Evolutionary conservation across 148 eudicot genomes (phyloP).

Genomic region (Selenicereus undatus): DNA sequence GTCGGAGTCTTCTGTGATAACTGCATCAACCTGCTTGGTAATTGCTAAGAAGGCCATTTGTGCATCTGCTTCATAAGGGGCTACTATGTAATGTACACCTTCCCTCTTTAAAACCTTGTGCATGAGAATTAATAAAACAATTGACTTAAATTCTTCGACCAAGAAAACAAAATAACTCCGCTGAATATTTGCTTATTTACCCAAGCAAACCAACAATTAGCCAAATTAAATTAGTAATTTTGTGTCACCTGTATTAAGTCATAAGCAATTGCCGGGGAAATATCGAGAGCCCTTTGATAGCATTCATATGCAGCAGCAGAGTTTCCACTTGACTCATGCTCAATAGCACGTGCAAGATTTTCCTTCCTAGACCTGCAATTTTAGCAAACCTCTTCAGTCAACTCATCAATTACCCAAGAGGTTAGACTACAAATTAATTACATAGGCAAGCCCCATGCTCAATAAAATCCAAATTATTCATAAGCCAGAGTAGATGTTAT

Average conservation of each 20-base stretch:
- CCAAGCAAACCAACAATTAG: background rate
- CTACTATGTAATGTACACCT: constrained; percentile 68
- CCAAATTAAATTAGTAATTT: background rate
- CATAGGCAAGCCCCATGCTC: background rate
- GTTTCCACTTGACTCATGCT: constrained; percentile 90
- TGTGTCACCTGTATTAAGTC: constrained; percentile 75
- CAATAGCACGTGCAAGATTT: constrained; percentile 84
- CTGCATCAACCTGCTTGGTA: constrained; percentile 83
- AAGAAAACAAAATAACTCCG: background rate
- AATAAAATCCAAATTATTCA: background rate
- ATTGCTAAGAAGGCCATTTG: constrained; percentile 92
- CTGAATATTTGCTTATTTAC: background rate
- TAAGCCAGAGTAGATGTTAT: background rate
- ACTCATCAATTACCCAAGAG: background rate
- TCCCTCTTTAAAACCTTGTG: constrained; percentile 76
- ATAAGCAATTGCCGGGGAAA: constrained; percentile 82
- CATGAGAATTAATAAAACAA: constrained; percentile 4
- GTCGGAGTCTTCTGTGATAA: constrained; percentile 94
- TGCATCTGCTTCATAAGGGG: constrained; percentile 99
- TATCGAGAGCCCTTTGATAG: constrained; percentile 93
- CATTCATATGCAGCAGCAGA: constrained; percentile 79
- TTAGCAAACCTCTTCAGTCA: background rate
- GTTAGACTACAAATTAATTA: background rate
- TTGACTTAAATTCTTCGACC: background rate
- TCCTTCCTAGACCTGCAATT: constrained; percentile 80